These are phyloP conservation scores for Cladophialophora immunda DNA, from an alignment of 2,329 filamentous ascomycete species.

Conservation along the genomic window DNA sequence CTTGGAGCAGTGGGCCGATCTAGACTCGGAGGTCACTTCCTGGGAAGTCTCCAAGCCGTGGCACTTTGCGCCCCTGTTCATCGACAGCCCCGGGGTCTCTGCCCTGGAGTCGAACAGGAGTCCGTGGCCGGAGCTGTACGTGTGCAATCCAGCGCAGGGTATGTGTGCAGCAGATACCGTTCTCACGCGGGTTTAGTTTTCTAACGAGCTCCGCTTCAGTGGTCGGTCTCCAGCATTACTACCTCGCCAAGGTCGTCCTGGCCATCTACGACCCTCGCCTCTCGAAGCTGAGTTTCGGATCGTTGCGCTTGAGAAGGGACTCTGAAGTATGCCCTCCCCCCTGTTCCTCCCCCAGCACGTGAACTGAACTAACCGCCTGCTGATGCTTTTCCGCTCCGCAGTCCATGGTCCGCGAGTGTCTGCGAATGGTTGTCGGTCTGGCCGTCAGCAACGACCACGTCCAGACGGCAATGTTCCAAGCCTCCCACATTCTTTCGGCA, in stretches of 20 bases:
- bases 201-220: slow-evolving; percentile 7
- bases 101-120: background rate
- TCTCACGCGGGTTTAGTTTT: background rate
- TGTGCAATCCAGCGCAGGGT: slow-evolving; percentile 33
- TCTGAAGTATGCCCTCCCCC: slow-evolving; percentile 17
- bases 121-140: slow-evolving; percentile 28
- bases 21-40: slow-evolving; percentile 25
- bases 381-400: background rate
- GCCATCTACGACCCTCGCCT: slow-evolving; percentile 54
- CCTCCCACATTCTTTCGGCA: slow-evolving; percentile 32
- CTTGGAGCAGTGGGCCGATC: slow-evolving; percentile 23
- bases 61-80: slow-evolving; percentile 34
- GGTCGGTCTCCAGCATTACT: slow-evolving; percentile 51
- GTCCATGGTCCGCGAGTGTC: slow-evolving; percentile 8
- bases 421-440: slow-evolving; percentile 30
- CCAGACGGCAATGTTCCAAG: slow-evolving; percentile 30
- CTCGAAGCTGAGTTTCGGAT: slow-evolving; percentile 40
- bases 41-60: slow-evolving; percentile 33
- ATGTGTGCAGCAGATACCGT: background rate
- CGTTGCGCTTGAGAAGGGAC: slow-evolving; percentile 23
- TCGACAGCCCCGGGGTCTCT: slow-evolving; percentile 3
- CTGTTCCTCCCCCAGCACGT: too few species aligned
- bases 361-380: background rate
- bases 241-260: slow-evolving; percentile 54
- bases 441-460: slow-evolving; percentile 31